Base-by-base conservation (phyloP, 1,284 basidiomycete species). In the Ceratobasidium sp. region DNA sequence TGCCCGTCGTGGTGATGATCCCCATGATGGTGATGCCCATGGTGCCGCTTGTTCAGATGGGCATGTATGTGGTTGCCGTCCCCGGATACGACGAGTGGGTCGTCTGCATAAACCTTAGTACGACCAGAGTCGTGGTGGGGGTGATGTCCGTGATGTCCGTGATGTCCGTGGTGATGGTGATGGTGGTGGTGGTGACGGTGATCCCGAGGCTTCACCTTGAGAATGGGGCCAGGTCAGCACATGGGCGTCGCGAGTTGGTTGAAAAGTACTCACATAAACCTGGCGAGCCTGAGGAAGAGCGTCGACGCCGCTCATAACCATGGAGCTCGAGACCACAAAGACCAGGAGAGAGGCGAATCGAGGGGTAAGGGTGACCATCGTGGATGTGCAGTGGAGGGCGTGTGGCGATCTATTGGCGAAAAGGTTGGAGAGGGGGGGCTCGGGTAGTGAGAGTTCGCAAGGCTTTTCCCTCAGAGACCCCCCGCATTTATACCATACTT, bases 91-190 rank as follows among this genome's bases (percentile, higher is more conserved):
- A 63, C 48, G 14, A 64, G 33, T 23, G 62, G 49, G 33, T 64
- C 62, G 33, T 53, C 62, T 30, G 62, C 62, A 18, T 64, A 64
- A 40, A 64, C 62, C 42, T 64, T 64, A 18, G 49, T 64, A 16
- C 59, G n/a, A 12, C 54, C 30, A 18, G 54, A 56, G 7, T 23
- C 42, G 25, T 61, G 25, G 9, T 42, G 16, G 14, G 12, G 38
- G n/a, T 42, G 38, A 23, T 46, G 59, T 25, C 40, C 40, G 7
- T 46, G 59, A 48, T 63, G 28, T n/a, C 33, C 33, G 33, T 64
- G 62, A 21, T 63, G 61, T n/a, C 33, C 33, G 33, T 64, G 62
- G 30, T 63, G 61, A 8, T 33, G 25, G 21, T 60, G 58, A n/a
- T 60, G 58, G 42, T 61, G 60, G 25, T 54, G 51, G 25, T 54